phyloP scores from a whole-genome alignment of 345 rosid species.

The Eucalyptus globulus region DNA sequence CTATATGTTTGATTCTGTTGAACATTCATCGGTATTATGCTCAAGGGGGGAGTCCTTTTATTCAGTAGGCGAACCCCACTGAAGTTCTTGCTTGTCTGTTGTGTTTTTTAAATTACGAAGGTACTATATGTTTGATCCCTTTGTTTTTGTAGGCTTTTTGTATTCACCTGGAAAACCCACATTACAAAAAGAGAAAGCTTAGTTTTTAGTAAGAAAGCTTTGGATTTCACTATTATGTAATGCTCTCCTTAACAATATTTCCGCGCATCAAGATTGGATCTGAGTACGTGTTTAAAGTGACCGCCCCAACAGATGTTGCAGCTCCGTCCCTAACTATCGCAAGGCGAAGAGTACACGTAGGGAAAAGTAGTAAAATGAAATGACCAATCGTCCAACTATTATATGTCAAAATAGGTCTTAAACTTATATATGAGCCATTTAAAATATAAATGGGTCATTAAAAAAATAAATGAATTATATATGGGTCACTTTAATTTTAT shows the following conservation, averaged over 20 bases:
- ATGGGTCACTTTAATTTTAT: no score
- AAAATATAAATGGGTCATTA: no score
- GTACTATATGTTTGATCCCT: background rate
- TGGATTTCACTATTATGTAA: background rate
- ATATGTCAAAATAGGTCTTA: no score
- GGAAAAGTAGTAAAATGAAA: background rate
- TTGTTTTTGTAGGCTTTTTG: background rate
- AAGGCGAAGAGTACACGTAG: background rate
- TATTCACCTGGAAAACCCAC: background rate
- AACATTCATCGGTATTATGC: background rate
- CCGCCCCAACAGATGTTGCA: background rate
- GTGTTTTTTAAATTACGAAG: background rate
- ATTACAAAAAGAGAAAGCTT: background rate
- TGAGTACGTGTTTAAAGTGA: background rate
- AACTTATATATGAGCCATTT: no score
- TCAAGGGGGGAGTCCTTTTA: background rate
- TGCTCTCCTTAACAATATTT: background rate
- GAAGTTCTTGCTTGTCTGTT: background rate
- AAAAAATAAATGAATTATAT: no score
- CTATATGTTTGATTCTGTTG: background rate
- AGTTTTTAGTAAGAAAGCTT: background rate
- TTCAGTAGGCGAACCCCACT: background rate
- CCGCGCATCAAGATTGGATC: background rate
- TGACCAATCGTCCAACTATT: background rate
- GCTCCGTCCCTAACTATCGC: background rate